phyloP scores from a whole-genome alignment of 2,329 filamentous ascomycete species.

The Ophiostoma sp. region DNA sequence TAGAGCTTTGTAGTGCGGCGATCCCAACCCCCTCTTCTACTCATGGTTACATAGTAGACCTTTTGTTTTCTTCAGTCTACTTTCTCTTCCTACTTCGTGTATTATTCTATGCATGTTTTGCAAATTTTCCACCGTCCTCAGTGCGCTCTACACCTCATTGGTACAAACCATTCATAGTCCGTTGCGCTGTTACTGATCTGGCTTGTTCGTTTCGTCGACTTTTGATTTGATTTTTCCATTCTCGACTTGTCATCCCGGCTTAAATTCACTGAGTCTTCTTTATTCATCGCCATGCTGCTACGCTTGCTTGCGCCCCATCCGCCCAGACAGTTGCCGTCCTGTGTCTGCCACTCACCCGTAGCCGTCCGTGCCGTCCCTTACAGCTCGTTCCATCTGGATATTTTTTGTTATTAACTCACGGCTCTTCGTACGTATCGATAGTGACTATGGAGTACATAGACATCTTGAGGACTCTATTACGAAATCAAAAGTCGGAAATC shows the following conservation, averaged over 20 bases:
- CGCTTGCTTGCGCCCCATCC: neutral
- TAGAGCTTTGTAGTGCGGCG: neutral
- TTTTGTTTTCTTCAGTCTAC: neutral
- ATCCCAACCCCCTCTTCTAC: neutral
- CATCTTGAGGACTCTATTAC: neutral
- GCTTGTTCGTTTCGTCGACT: neutral
- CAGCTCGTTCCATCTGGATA: neutral
- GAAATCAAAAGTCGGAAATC: neutral
- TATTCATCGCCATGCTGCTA: neutral
- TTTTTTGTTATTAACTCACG: neutral
- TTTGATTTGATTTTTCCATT: neutral
- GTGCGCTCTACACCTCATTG: slow-evolving; percentile 2
- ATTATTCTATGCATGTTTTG: neutral
- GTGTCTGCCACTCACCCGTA: neutral
- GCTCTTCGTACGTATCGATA: neutral
- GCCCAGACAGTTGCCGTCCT: neutral
- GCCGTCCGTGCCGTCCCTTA: neutral
- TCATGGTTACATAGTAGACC: neutral
- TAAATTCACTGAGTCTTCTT: neutral
- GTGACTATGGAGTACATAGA: neutral
- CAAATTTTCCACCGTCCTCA: neutral
- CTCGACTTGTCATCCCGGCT: neutral
- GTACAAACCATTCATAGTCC: neutral
- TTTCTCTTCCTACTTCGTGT: neutral
- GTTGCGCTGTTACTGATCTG: neutral